Base-by-base conservation (phyloP, 352 stramenopile genomes). In the Phytophthora fragariaefolia region DNA sequence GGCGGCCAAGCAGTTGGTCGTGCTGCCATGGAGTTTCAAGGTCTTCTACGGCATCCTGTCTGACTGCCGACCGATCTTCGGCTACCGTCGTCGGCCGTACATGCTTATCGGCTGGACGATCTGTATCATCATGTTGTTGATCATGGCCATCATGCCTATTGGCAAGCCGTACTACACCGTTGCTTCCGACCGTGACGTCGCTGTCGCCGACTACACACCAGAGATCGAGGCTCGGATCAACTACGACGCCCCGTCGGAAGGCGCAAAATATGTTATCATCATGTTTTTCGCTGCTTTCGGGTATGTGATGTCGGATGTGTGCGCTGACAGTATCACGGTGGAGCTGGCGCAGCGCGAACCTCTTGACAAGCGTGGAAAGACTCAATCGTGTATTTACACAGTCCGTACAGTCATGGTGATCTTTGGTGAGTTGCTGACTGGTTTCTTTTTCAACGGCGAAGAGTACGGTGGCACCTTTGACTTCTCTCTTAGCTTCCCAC, bases 61-160 rank as follows among this genome's bases (percentile, higher is more conserved):
- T 0, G 63, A 71, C 22, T 71, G 63, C 42, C 48, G 63, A 2
- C 79, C 80, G 22, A 85, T 89, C 54, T 79, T 65, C 47, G 80
- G 80, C 15, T 86, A 83, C 64, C 80, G 80, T 49, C 77, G 77
- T 58, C 79, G 79, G 42, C 76, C 80, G 4, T 89, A 78, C 54
- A 86, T 89, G 73, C 58, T 89, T 12, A 63, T 89, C 40, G 80
- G 80, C 17, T 89, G 80, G 80, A 38, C 30, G 12, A 62, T 85
- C 15, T 87, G 69, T 51, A 60, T 82, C 47, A 34, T 77, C 5
- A 82, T 80, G 69, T 63, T 86, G 5, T 17, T 86, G 17, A 26
- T 87, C 48, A 85, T 90, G 71, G 66, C 66, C 4, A 64, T 66
- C 18, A 69, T 72, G 30, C 62, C 62, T 1, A 63, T 82, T 15